Base-by-base conservation (phyloP, 164 flowering plant genomes). In the Buxus sempervirens region DNA sequence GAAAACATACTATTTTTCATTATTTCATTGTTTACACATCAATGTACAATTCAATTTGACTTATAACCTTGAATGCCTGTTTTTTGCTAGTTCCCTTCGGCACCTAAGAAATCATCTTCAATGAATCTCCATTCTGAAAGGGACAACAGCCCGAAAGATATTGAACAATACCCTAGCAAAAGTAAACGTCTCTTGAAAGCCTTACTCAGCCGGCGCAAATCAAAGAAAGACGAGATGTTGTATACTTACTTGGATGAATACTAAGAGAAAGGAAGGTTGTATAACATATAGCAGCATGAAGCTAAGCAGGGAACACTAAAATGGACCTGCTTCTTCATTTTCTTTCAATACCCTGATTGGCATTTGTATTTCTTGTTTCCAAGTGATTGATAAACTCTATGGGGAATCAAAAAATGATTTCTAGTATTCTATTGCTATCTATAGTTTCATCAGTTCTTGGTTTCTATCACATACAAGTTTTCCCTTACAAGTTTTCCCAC, bases 211-310 rank as follows among this genome's bases (percentile, higher is more conserved):
- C 70, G 90, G 38, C 88, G 96, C 67, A 90, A 82, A 65, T 84
- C 91, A 14, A 90, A 82, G 82, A 86, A 89, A 67, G 91, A 89
- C 66, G 91, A 84, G 32, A 80, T 66, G 72, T 68, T 86, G 41
- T 86, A 87, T 60, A 85, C 84, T 65, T 90, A 85, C 65, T 72
- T 90, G 79, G 91, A 90, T 76, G 93, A 88, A 76, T 87, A 90
- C 68, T 88, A 77, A 78, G 56, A 58, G 49, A 51, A 8, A 53
- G 62, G 15, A 25, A 57, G 25, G 51, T 45, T 5, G 51, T 10
- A 45, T 10, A 45, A 10, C 13, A 45, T 10, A 45, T 15, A 45
- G 45, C 5, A 12, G 45, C 13, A 45, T 4, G 51, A 15, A 45
- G 18, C 16, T 1, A 45, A 45, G 51, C 51, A 45, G 51, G 51